Evolutionary conservation across 2,329 filamentous ascomycete species (phyloP).

Genomic region (Waltergamsia citrina): DNA sequence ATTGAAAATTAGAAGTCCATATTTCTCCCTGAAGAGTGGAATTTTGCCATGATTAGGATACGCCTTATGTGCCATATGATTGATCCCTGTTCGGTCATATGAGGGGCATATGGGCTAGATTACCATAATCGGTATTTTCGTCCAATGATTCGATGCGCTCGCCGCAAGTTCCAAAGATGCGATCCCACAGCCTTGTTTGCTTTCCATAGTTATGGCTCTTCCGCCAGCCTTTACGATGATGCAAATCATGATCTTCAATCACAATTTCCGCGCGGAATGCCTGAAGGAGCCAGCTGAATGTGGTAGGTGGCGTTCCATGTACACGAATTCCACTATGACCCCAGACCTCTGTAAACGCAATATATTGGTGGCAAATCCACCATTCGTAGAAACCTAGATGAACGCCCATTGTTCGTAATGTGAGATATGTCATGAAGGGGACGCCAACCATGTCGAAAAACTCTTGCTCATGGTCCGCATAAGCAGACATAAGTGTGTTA

Average conservation of each 20-base stretch:
- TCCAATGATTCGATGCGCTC: slow-evolving; percentile 22
- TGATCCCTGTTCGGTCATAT: too few species aligned
- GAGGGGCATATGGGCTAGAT: slow-evolving; percentile 14
- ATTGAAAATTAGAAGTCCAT: too few species aligned
- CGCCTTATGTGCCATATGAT: too few species aligned
- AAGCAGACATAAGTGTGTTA: slow-evolving; percentile 25
- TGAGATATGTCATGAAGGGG: slow-evolving; percentile 25
- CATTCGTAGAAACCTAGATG: slow-evolving; percentile 36
- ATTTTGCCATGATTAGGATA: too few species aligned
- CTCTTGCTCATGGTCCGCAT: slow-evolving; percentile 31
- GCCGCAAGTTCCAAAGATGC: slow-evolving; percentile 21
- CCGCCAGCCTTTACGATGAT: slow-evolving; percentile 27
- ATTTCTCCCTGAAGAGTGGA: too few species aligned
- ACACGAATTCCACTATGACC: slow-evolving; percentile 29
- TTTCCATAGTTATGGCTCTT: slow-evolving; percentile 26
- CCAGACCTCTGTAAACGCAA: slow-evolving; percentile 26
- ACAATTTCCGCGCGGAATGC: slow-evolving; percentile 22
- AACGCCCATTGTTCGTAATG: slow-evolving; percentile 20
- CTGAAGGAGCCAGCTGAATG: slow-evolving; percentile 21
- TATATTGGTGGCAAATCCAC: slow-evolving; percentile 34
- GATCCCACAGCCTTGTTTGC: slow-evolving; percentile 25
- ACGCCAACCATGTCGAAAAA: slow-evolving; percentile 31
- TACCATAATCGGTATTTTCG: slow-evolving; percentile 19
- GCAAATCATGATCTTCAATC: slow-evolving; percentile 32
- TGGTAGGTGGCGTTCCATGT: slow-evolving; percentile 20